Evolutionary conservation across 106 monocot genomes (phyloP).

Genomic region (Amphibolis antarctica): DNA sequence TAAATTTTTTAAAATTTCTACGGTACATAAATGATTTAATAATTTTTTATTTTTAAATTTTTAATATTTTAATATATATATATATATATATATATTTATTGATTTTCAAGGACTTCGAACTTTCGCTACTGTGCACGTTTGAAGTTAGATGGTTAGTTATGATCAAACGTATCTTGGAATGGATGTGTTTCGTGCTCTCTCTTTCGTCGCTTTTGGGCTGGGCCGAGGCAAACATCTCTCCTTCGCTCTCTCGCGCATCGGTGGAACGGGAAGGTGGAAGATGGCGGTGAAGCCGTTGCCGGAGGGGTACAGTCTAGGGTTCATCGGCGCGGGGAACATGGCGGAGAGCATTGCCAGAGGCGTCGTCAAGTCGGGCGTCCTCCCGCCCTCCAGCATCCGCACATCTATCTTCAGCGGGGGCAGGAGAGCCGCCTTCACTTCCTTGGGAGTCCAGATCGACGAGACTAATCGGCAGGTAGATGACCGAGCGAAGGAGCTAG

Average conservation of each 20-base stretch:
- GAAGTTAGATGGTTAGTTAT: no score
- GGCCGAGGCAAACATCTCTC: no score
- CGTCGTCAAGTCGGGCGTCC: conserved; percentile 52
- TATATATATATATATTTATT: no score
- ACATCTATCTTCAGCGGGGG: conserved; percentile 40
- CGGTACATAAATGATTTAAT: no score
- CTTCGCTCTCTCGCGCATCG: background rate
- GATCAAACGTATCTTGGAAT: no score
- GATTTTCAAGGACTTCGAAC: no score
- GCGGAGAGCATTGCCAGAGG: conserved; percentile 90
- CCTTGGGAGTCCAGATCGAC: conserved; percentile 48
- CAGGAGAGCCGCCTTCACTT: conserved; percentile 39
- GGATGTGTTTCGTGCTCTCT: no score
- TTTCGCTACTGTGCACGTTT: no score
- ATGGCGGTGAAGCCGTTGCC: conserved; percentile 7
- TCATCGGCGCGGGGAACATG: conserved; percentile 85
- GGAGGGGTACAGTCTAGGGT: conserved; percentile 49
- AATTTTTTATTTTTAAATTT: no score
- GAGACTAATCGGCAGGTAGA: conserved; percentile 45
- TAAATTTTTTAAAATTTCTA: no score
- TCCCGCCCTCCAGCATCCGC: conserved; percentile 50
- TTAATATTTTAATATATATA: no score
- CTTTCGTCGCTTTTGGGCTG: no score
- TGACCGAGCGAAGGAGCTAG: background rate
- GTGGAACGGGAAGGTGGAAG: background rate